These are phyloP conservation scores for Lolium rigidum DNA, from an alignment of 176 grass and related monocot species.

Conservation along the genomic window DNA sequence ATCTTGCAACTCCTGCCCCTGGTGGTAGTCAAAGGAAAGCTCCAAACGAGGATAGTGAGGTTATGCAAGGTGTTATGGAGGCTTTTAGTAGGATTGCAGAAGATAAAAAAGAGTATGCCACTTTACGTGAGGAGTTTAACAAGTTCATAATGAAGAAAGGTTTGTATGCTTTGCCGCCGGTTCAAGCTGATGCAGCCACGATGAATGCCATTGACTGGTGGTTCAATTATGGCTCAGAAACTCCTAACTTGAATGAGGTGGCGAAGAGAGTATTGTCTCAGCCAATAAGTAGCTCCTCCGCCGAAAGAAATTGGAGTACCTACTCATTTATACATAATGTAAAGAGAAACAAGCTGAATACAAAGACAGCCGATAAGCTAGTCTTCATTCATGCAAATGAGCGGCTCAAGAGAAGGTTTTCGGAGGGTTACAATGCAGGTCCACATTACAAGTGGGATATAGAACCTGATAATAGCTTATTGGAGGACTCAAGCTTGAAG, in stretches of 20 bases:
- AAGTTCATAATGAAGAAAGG: conserved; percentile 6
- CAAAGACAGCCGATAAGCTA: too few species aligned
- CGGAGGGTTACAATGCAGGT: too few species aligned
- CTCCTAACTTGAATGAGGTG: background rate
- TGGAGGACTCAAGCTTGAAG: too few species aligned
- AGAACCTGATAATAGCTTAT: too few species aligned
- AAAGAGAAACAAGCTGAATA: too few species aligned
- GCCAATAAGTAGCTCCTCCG: too few species aligned
- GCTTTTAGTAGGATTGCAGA: background rate
- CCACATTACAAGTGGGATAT: too few species aligned
- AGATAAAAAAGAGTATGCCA: background rate
- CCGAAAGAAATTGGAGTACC: background rate
- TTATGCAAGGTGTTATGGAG: background rate
- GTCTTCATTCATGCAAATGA: too few species aligned
- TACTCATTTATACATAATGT: too few species aligned
- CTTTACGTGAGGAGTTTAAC: background rate
- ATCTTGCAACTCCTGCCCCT: background rate
- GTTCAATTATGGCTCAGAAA: background rate
- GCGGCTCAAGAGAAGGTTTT: too few species aligned
- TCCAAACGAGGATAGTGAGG: background rate
- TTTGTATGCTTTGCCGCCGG: background rate
- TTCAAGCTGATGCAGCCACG: background rate
- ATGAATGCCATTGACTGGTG: background rate
- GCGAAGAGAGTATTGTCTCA: too few species aligned
- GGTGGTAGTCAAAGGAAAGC: background rate